Percentiles rank a stretch among this genome's conserved stretches.
phyloP scores from a whole-genome alignment of 2,329 filamentous ascomycete species.

The Phyllachora maydis region DNA sequence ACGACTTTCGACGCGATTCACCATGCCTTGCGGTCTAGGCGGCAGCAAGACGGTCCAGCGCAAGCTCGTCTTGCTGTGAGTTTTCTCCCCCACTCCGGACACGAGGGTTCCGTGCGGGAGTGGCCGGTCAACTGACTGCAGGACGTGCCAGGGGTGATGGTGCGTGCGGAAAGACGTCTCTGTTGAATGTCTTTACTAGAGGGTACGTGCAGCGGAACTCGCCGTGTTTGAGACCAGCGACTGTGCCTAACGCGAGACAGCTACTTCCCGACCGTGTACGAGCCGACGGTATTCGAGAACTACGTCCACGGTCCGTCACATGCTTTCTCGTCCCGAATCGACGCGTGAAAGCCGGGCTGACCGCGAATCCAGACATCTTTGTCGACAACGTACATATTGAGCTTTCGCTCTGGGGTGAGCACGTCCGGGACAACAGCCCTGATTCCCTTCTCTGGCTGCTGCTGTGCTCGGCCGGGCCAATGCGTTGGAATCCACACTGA shows the following conservation, averaged over 20 bases:
- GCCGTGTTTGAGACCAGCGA: neutral
- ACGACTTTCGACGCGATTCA: neutral
- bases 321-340: neutral
- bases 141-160: conserved; percentile 57
- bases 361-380: conserved; percentile 56
- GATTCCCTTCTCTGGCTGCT: too few relatives aligned
- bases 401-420: conserved; percentile 89
- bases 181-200: conserved; percentile 96
- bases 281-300: conserved; percentile 97
- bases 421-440: too few relatives aligned
- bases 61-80: conserved; percentile 85
- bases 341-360: conserved; percentile 1
- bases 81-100: conserved; percentile 8
- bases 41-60: conserved; percentile 75
- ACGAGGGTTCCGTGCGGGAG: too few relatives aligned
- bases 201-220: conserved; percentile 36
- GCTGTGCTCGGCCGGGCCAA: too few relatives aligned
- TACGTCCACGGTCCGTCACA: conserved; percentile 70
- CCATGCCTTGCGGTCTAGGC: conserved; percentile 35
- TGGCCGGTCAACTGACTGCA: conserved; percentile 2
- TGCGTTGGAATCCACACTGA: too few relatives aligned
- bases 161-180: conserved; percentile 89
- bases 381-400: conserved; percentile 96
- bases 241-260: conserved; percentile 21
- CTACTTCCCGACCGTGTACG: conserved; percentile 96